These are phyloP conservation scores for Aspergillus pseudoviridinutans DNA, from an alignment of 2,329 filamentous ascomycete species.

Conservation along the genomic window DNA sequence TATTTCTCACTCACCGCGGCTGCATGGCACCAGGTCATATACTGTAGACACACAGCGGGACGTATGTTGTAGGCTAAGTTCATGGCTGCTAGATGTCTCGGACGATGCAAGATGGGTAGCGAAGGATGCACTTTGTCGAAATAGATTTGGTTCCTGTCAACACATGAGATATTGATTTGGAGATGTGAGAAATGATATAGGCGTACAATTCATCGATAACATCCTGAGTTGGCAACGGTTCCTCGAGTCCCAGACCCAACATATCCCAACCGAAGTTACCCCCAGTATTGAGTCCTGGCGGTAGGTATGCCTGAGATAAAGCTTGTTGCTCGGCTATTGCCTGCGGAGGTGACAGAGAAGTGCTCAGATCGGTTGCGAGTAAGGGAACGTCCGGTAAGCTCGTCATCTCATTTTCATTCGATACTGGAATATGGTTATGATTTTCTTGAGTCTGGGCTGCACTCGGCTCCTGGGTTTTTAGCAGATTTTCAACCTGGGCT, in stretches of 20 bases:
- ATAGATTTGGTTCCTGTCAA: constrained; percentile 69
- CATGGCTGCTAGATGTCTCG: constrained; percentile 82
- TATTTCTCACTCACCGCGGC: constrained; percentile 82
- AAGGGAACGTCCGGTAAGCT: constrained; percentile 21
- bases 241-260: constrained; percentile 75
- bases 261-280: constrained; percentile 74
- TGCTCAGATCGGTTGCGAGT: constrained; percentile 18
- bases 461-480: constrained; percentile 70
- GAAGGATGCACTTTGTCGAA: constrained; percentile 89
- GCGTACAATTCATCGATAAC: constrained; percentile 78
- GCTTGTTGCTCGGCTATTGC: constrained; percentile 18
- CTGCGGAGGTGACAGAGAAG: constrained; percentile 22
- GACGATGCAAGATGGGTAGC: constrained; percentile 82
- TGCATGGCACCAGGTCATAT: constrained; percentile 95
- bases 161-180: constrained; percentile 12
- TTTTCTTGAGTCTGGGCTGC: constrained; percentile 24
- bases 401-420: constrained; percentile 28
- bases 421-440: constrained; percentile 17
- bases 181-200: background rate
- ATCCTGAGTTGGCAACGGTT: constrained; percentile 72
- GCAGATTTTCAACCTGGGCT: constrained; percentile 90
- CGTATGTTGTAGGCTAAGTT: constrained; percentile 81
- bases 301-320: constrained; percentile 17
- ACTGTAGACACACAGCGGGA: constrained; percentile 82
- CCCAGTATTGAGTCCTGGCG: constrained; percentile 21